Base-by-base conservation (phyloP, 345 rosid genomes). In the Clausena lansium region DNA sequence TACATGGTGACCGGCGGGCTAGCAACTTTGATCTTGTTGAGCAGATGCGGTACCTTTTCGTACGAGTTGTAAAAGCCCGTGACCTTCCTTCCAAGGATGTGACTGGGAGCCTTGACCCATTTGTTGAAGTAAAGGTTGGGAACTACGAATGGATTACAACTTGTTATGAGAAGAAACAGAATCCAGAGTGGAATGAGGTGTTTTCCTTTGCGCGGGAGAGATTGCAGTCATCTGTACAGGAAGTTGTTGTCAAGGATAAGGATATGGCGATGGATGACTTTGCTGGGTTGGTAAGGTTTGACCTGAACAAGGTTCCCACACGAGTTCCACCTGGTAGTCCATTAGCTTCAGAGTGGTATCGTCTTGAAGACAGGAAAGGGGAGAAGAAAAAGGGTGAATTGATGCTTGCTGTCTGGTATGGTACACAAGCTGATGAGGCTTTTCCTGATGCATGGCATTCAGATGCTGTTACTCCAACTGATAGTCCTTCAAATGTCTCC, bases 361-460 rank as follows among this genome's bases (percentile, higher is more conserved):
- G 89, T 62, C 88, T 97, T 55, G 91, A 89, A 76, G 91, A 93
- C 76, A 82, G 83, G 83, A 86, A 89, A 67, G 88, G 82, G 77
- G 95, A 94, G 78, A 92, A 87, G 77, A 86, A 54, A 57, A 85
- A 77, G 47, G 98, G 97, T 13, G 99, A 97, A 60, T 63, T 97
- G 79, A 97, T 97, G 99, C 81, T 94, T 38, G 91, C 98, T 1
- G 97, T 97, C 67, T 97, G 99, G 99, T 88, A 86, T 80, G 95
- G 99, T 76, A 94, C 99, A 10, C 99, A 94, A 78, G 98, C 98
- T 0, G 98, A 97, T 30, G 99, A 94, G 83, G 92, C 98, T 30
- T 97, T 93, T 82, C 84, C 98, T 17, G 94, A 97, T 67, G 98
- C 98, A 47, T 90, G 88, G 81, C 93, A 93, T 80, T 94, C 98